Evolutionary conservation across 177 flowering plant species (phyloP).

Genomic region (Tripterygium wilfordii): DNA sequence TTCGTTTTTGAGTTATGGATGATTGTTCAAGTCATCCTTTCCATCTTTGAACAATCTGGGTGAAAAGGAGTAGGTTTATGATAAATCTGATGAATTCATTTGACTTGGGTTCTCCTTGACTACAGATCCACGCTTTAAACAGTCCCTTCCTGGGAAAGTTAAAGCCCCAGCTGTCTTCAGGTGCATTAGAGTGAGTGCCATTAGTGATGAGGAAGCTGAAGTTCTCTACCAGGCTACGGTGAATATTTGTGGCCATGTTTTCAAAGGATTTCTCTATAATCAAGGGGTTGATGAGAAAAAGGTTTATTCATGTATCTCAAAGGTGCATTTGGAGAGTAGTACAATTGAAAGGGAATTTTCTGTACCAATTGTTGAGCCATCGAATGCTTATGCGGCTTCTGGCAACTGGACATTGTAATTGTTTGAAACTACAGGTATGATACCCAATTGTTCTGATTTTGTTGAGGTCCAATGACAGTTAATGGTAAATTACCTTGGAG

Average conservation of each 20-base stretch:
- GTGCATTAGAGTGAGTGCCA: conserved; percentile 21
- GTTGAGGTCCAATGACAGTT: not conserved
- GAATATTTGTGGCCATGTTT: conserved; percentile 31
- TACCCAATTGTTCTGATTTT: not conserved
- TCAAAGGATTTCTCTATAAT: conserved; percentile 31
- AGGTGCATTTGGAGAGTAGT: conserved; percentile 5
- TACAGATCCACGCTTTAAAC: conserved; percentile 20
- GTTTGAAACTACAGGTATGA: conserved; percentile 4
- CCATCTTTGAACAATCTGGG: no score
- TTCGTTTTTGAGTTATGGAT: no score
- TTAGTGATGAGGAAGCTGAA: conserved; percentile 20
- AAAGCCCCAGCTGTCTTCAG: conserved; percentile 28
- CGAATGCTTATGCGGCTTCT: conserved; percentile 6
- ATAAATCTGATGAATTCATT: no score
- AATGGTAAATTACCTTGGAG: not conserved
- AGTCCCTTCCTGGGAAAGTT: conserved; percentile 21
- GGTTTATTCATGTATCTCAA: conserved; percentile 13
- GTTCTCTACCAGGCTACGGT: conserved; percentile 25
- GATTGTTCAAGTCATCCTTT: no score
- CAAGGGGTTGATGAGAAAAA: conserved; percentile 21
- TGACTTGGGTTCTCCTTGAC: not conserved
- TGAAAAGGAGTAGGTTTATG: no score
- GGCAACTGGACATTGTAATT: not conserved
- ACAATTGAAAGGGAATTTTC: conserved; percentile 8
- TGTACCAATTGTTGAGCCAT: conserved; percentile 8